Base-by-base conservation (phyloP, 2,329 filamentous ascomycete genomes). In the Hysterium pulicare region DNA sequence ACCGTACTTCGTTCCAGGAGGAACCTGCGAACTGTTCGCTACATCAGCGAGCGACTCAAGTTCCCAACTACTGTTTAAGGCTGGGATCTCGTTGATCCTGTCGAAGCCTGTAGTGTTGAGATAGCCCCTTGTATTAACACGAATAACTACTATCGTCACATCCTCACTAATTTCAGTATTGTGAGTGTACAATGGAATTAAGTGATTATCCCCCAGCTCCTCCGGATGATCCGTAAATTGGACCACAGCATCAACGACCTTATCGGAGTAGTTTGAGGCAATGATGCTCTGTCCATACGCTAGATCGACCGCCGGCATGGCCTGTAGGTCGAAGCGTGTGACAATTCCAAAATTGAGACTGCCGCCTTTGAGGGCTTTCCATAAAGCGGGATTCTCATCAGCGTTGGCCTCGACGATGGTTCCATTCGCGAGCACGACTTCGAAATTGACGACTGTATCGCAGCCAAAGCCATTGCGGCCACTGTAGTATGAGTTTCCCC, bases 341-440 rank as follows among this genome's bases (percentile, higher is more conserved):
- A 71, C 68, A 3, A 71, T 50, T 3, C 69, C 69, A 38, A 72
- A 71, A 49, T 71, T 71, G 42, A 56, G 66, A 42, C 61, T 64
- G n/a, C 70, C 70, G 3, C 69, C 69, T 47, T 71, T 71, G 30
- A 72, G 48, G 17, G 69, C 69, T 34, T 54, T 56, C 49, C 57
- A 71, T 2, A 73, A 60, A 37, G 72, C 67, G 4, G 54, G 38
- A 30, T 59, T 47, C 36, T 54, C 55, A 43, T 50, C 49, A 28
- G 24, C 24, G 28, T 67, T 72, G 11, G 61, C 70, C 20, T 70
- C 53, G 22, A 67, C 54, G 16, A 71, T 47, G 2, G 57, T 49
- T 5, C 68, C 69, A 33, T 55, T 55, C n/a, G 67, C 64, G 22
- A 71, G 61, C 4, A 70, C 67, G 8, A 70, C 48, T 36, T 67